Conservation (phyloP, 345 rosid genomes). For the Balakata baccata region DNA sequence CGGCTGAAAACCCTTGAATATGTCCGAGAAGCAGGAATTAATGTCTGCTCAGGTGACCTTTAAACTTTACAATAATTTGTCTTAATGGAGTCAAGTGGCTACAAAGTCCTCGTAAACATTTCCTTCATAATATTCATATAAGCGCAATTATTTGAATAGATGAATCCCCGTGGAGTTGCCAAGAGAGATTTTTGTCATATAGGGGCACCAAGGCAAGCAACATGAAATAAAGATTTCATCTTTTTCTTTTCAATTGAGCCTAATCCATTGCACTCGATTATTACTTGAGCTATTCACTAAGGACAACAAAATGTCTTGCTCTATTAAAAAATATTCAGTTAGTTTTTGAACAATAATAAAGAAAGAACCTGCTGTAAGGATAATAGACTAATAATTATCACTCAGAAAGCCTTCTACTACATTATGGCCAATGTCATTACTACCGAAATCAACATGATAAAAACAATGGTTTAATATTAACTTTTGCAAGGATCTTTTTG, state of each 20-base stretch:
- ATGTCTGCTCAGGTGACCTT: conserved; percentile 85
- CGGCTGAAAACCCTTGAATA: conserved; percentile 78
- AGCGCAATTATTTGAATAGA: neutral
- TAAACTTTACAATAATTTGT: neutral
- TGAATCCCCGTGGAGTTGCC: neutral
- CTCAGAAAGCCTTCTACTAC: neutral
- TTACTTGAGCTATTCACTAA: neutral
- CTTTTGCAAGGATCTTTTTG: too few relatives aligned
- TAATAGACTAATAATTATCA: neutral
- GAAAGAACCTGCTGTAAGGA: neutral
- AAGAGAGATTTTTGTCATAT: neutral
- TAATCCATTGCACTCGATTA: neutral
- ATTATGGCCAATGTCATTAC: neutral
- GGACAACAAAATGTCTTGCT: neutral
- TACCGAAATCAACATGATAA: neutral
- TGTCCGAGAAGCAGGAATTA: conserved; percentile 94
- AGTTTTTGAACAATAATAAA: neutral
- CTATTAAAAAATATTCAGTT: neutral
- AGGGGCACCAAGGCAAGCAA: neutral
- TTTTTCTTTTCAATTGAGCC: neutral
- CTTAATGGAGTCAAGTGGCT: too few relatives aligned
- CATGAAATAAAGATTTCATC: neutral
- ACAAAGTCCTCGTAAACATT: neutral
- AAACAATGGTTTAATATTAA: neutral
- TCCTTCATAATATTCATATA: neutral